These are phyloP conservation scores for Cladosporium velox DNA, from an alignment of 2,329 filamentous ascomycete species.

Conservation along the genomic window DNA sequence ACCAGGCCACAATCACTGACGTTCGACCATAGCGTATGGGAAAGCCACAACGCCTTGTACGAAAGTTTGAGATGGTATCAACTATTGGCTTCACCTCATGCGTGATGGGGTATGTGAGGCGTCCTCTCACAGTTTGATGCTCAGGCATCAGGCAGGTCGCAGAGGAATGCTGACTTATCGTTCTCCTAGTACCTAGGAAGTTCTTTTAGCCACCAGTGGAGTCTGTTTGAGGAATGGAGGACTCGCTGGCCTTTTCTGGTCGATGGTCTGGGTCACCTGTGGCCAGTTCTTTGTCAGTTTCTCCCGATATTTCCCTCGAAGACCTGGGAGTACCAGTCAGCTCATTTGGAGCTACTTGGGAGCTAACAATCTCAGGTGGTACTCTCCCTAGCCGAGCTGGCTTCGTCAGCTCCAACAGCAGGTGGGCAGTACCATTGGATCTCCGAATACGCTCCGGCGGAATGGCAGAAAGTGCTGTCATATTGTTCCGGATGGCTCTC, in stretches of 20 bases:
- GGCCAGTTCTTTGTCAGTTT: slow-evolving; percentile 11
- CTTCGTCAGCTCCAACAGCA: slow-evolving; percentile 34
- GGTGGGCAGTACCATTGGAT: slow-evolving; percentile 38
- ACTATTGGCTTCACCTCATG: slow-evolving; percentile 13
- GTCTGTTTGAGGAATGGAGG: slow-evolving; percentile 17
- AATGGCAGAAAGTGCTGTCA: slow-evolving; percentile 29
- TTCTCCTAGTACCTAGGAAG: slow-evolving; percentile 12
- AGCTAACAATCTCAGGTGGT: slow-evolving; percentile 26
- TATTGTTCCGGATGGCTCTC: slow-evolving; percentile 19
- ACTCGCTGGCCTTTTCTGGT: slow-evolving; percentile 15
- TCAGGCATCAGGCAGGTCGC: not conserved
- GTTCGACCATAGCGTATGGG: slow-evolving; percentile 5
- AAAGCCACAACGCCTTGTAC: slow-evolving; percentile 5
- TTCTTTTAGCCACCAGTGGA: slow-evolving; percentile 17
- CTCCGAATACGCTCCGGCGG: slow-evolving; percentile 35
- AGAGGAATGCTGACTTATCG: not conserved
- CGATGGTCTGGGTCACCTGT: slow-evolving; percentile 13
- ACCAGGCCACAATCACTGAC: not conserved
- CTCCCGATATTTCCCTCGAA: not conserved
- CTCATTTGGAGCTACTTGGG: too few relatives aligned
- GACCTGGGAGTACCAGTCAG: not conserved
- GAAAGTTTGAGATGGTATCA: slow-evolving; percentile 13
- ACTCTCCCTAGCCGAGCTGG: slow-evolving; percentile 39
- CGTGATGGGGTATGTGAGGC: slow-evolving; percentile 13
- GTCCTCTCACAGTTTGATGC: not conserved